Conservation (phyloP, 2,329 filamentous ascomycete species). For the Verticillium alfalfae region DNA sequence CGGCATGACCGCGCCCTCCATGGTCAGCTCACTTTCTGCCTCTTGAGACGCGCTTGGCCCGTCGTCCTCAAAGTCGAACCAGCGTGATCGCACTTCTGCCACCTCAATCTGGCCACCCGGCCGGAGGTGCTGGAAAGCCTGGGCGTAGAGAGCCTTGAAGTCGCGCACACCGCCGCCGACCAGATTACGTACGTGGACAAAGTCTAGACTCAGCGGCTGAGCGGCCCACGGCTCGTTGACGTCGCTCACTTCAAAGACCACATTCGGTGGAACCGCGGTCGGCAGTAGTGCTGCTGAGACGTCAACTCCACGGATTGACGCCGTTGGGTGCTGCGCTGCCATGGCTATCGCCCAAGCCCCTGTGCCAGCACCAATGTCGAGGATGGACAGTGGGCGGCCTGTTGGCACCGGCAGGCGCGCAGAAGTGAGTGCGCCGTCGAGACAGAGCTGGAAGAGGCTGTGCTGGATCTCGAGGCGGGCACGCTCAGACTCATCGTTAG, state of each 20-base stretch:
- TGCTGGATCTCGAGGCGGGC: conserved; percentile 24
- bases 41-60: conserved; percentile 2
- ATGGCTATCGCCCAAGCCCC: conserved; percentile 38
- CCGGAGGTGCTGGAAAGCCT: conserved; percentile 32
- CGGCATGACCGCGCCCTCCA: conserved; percentile 6
- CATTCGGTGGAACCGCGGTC: conserved; percentile 48
- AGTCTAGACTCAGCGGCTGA: conserved; percentile 24
- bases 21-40: neutral
- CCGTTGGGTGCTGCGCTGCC: conserved; percentile 31
- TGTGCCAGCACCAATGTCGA: conserved; percentile 36
- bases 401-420: conserved; percentile 17
- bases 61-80: conserved; percentile 31
- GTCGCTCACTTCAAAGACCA: conserved; percentile 54
- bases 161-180: conserved; percentile 38
- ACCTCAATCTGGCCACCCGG: conserved; percentile 40
- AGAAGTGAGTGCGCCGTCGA: conserved; percentile 22
- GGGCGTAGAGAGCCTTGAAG: conserved; percentile 27
- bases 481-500: conserved; percentile 26
- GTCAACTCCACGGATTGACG: conserved; percentile 33
- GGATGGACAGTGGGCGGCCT: conserved; percentile 18
- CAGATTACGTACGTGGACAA: conserved; percentile 36
- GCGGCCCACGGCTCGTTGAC: conserved; percentile 39
- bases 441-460: conserved; percentile 25
- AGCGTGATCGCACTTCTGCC: conserved; percentile 31
- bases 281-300: conserved; percentile 32